Evolutionary conservation across 306 rosid species (phyloP), one percentile per base, ranked within the genome.

Genomic region (Nissolia schottii): DNA sequence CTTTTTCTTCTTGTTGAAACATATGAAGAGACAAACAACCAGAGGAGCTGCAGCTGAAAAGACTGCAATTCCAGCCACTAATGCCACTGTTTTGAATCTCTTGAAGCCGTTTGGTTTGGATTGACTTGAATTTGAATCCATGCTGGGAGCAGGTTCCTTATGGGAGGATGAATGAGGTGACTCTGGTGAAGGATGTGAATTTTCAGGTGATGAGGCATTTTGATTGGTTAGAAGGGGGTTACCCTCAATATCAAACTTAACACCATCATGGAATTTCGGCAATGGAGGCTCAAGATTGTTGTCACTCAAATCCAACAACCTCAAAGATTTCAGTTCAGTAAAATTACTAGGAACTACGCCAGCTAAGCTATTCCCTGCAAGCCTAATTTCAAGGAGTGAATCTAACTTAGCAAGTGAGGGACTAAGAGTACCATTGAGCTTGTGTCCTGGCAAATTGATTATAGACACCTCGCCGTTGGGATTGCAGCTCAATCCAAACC

Each of bases 401-500:
- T 71, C 86, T 80, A 92, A 64, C 75, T 76, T 87, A 4, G 87
- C 86, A 73, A 92, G 80, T 49, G 96, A 86, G 25, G 96, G 89
- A 83, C 91, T 92, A 70, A 92, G 50, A 59, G 86, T 87, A 59
- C 96, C 97, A 62, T 55, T 86, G 32, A 89, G 77, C 14, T 78
- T 67, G 22, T 67, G 89, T 14, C 61, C 73, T 1, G 96, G 97
- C 69, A 92, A 72, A 83, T 89, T 89, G 62, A 92, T 70, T n/a
- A 87, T 45, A 41, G 88, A 81, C 63, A 92, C 85, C 81, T 71
- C 61, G 4, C 81, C 73, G 20, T 84, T 50, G 3, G 83, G 59
- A 80, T 82, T 83, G 86, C 96, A 92, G 75, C 78, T 87, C 68
- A 92, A 54, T 29, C 97, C 97, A 80, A 84, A 64, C 97, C 97